A percentile compares a stretch with the other conserved stretches of the same genome.
Evolutionary conservation across 169 alveolate genomes (phyloP).

Genomic region (Plasmodium gonderi): DNA sequence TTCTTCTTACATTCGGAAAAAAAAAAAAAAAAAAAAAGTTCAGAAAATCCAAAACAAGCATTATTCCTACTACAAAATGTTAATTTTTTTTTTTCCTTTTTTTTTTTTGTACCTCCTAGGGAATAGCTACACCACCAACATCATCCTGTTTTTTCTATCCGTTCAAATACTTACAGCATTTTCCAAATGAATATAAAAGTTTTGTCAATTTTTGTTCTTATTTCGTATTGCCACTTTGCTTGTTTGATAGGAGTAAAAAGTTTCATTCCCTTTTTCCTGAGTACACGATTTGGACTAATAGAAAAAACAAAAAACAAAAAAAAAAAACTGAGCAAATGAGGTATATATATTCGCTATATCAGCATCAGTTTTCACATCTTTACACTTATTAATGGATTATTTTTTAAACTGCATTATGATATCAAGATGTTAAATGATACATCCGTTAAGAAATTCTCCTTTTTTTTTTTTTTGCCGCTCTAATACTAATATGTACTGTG

Average conservation of each 20-base stretch:
- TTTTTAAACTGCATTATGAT: background rate
- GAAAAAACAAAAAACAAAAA: background rate
- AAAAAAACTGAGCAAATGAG: background rate
- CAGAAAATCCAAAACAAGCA: too few species aligned
- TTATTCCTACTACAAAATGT: too few species aligned
- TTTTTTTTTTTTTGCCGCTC: background rate
- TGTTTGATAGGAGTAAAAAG: background rate
- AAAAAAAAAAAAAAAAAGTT: too few species aligned
- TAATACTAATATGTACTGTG: background rate
- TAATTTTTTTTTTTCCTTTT: background rate
- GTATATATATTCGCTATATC: background rate
- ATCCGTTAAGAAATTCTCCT: background rate
- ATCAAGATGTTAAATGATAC: background rate
- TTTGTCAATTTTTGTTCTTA: background rate
- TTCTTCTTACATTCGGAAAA: too few species aligned
- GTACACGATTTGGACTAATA: background rate
- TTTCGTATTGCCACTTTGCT: background rate
- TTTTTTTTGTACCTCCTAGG: background rate
- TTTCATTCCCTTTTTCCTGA: background rate
- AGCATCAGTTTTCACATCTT: background rate
- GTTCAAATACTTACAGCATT: background rate
- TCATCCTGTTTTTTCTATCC: too few species aligned
- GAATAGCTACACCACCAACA: background rate
- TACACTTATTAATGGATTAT: background rate
- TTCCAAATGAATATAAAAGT: background rate